Evolutionary conservation across 164 flowering plant genomes (phyloP), one percentile per base, ranked within the genome.

Genomic region (Berberis thunbergii): DNA sequence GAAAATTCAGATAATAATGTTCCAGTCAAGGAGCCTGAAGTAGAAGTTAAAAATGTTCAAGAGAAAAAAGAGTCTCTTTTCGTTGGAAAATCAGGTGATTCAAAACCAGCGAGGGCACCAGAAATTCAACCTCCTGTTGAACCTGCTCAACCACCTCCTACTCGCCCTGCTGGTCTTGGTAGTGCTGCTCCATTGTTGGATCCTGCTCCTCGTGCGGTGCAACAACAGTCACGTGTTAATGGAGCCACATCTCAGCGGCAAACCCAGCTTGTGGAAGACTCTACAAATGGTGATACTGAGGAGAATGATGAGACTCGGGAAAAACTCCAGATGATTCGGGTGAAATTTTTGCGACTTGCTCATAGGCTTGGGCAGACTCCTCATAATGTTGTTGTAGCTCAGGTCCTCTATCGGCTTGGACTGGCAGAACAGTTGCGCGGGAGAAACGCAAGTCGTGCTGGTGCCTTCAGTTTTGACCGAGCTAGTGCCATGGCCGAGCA

Each of bases 131-230:
- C 77, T 44, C 63, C 71, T 63, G 60, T 70, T 39, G 66, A 63
- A 69, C 41, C 76, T 62, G 49, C 69, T 56, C 66, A 44, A 46
- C 45, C 81, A 38, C 69, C 74, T 57, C 77, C 87, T 62, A 63
- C 78, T 66, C 88, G 81, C 60, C 97, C 99, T 63, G 96, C 97
- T 69, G 99, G 99, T 54, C 97, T 94, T 71, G 99, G 99, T 1
- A 81, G 91, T 63, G 89, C 85, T 60, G 91, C 96, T 26, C 88
- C 97, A 6, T 76, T 87, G 3, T 69, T 89, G 69, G 96, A 85
- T 73, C 88, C 97, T 69, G 79, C 90, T 49, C 73, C 88, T 46
- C 83, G 96, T 62, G 81, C 65, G 10, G 79, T 61, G 12, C 96
- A 81, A 65, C 26, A 26, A 26, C 97, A 81, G 73, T 69, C 88